Base-by-base conservation (phyloP, 2,329 filamentous ascomycete genomes). In the Elsinoe perseae region DNA sequence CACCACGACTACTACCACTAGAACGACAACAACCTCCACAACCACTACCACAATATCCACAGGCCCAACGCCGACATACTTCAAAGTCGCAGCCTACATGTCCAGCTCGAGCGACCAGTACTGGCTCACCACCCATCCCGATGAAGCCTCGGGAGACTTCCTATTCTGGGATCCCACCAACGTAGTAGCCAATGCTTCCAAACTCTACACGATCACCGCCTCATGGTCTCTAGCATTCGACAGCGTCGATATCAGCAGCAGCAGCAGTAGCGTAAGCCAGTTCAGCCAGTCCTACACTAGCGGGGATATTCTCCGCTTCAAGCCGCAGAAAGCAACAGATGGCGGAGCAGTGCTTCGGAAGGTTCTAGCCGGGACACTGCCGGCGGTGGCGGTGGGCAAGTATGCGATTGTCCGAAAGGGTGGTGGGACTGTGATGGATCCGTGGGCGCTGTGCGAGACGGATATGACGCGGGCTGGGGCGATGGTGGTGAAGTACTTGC, bases 361-460 rank as follows among this genome's bases (percentile, higher is more conserved):
- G 9, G 40, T 44, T 10, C 40, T 21, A n/a, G n/a, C 40, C 18
- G 23, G 21, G 9, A 23, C 48, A 3, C 30, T 28, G 4, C 16
- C 30, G 6, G 9, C 25, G 16, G 28, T 9, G 6, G 18, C 48
- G 16, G 48, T 25, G 20, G 48, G 48, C 30, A 34, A 52, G 28
- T 14, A 10, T 20, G 48, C 28, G 20, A 36, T 52, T 4, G 30
- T 52, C 8, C 10, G n/a, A 30, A 36, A 25, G 18, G 28, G 28
- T 3, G 27, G 18, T 20, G 32, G 16, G 28, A 25, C 48, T 28
- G 4, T 21, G 3, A 32, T 52, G 32, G 30, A 38, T 25, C 30
- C 48, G 30, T 52, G 48, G 48, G 48, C 28, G n/a, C 27, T 52
- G 30, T 52, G 48, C 48, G 48, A 52, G 30, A 52, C 48, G 28